Base-by-base conservation (phyloP, 306 rosid genomes). In the Vigna hirtella region DNA sequence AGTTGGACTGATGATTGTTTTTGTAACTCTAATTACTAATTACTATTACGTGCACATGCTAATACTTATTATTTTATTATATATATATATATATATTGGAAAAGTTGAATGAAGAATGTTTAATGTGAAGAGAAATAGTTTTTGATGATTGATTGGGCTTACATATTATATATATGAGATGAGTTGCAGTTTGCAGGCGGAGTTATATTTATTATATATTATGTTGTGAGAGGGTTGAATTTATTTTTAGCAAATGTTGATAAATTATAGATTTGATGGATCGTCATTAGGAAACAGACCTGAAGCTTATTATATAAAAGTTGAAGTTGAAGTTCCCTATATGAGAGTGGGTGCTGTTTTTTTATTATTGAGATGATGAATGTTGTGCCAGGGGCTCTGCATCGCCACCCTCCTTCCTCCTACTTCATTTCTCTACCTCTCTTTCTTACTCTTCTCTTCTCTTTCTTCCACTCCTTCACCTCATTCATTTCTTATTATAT, bases 371-470 rank as follows among this genome's bases (percentile, higher is more conserved):
- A 59, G 52, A 3, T 12, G 10, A 56, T 49, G 83, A 36, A 34
- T 62, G 63, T 79, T 70, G 72, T 79, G 72, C 36, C 0, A 79
- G 83, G 83, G 83, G 83, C 56, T 49, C 63, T 79, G 77, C 18
- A 79, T 70, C 65, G 53, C 55, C 71, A 70, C 65, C 45, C 32
- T 20, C 22, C 22, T 20, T 48, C 17, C 45, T 40, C 45, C 45
- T 40, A 40, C 45, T 40, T 40, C 10, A 40, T 7, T 43, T 57
- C 47, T 56, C 0, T 30, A 67, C 14, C 18, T 49, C 7, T 0
- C 24, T 18, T 13, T 5, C 63, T 11, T 20, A 22, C 6, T 26
- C 3, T 18, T 18, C 18, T 18, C 18, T 59, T 26, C 58, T n/a
- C 17, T 64, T 22, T 50, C 52, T 14, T 63, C 72, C 38, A 63